These are phyloP conservation scores for Fusarium nisikadoi DNA, from an alignment of 2,329 filamentous ascomycete species.

Conservation along the genomic window DNA sequence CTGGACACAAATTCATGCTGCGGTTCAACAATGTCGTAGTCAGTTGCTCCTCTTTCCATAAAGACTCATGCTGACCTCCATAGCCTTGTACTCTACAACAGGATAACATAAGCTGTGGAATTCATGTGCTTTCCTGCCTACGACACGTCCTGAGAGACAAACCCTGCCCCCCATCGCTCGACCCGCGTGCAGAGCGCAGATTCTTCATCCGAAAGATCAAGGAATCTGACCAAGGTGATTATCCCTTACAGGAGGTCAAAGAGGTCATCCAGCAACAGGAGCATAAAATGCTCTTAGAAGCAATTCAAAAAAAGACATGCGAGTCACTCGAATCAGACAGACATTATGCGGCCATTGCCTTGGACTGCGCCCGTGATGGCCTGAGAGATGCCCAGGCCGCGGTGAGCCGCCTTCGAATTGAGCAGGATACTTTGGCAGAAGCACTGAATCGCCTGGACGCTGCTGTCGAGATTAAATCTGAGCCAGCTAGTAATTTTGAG, in stretches of 20 bases:
- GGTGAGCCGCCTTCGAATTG: neutral
- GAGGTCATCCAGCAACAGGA: neutral
- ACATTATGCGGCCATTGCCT: neutral
- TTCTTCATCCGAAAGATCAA: neutral
- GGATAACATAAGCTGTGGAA: neutral
- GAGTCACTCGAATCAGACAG: neutral
- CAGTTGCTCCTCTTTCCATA: neutral
- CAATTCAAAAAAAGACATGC: neutral
- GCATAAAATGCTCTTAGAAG: neutral
- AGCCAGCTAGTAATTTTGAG: neutral
- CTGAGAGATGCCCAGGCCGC: neutral
- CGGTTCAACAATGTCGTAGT: neutral
- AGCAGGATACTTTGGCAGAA: neutral
- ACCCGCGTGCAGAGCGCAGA: neutral
- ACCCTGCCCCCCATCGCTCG: neutral
- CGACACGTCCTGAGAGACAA: neutral
- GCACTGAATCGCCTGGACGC: neutral
- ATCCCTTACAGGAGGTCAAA: neutral
- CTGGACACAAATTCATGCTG: neutral
- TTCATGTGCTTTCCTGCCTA: conserved; percentile 1
- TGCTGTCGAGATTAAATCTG: neutral
- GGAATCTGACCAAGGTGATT: neutral
- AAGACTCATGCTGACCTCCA: neutral
- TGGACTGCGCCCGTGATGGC: neutral
- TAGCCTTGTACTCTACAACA: neutral